phyloP scores from a whole-genome alignment of 306 rosid genomes.

The Vigna mungo region DNA sequence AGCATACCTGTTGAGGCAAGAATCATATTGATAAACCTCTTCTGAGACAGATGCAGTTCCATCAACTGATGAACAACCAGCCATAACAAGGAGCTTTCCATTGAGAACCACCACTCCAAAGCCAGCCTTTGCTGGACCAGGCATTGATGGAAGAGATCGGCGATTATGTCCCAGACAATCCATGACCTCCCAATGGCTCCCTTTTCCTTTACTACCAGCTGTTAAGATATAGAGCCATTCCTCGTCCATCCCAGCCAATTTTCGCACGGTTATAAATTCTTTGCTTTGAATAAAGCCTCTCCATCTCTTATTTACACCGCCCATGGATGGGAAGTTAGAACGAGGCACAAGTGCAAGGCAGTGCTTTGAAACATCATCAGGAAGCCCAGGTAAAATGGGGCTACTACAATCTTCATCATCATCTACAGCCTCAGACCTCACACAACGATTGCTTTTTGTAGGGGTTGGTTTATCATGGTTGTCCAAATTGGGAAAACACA shows the following conservation, averaged over 20 bases:
- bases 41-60: conserved; percentile 64
- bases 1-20: conserved; percentile 75
- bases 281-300: conserved; percentile 80
- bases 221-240: conserved; percentile 94
- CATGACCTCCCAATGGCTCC: conserved; percentile 91
- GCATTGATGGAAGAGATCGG: conserved; percentile 76
- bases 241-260: conserved; percentile 79
- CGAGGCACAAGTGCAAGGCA: conserved; percentile 97
- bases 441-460: conserved; percentile 52
- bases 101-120: conserved; percentile 80
- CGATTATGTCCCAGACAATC: conserved; percentile 71
- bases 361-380: conserved; percentile 88
- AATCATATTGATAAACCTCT: conserved; percentile 81
- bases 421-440: conserved; percentile 49
- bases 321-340: conserved; percentile 69
- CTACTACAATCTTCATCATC: conserved; percentile 49
- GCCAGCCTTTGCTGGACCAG: conserved; percentile 73
- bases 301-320: conserved; percentile 87
- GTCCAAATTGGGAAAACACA: conserved; percentile 61
- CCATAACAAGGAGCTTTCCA: conserved; percentile 93
- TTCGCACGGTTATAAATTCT: conserved; percentile 73
- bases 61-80: conserved; percentile 65
- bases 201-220: conserved; percentile 61
- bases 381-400: conserved; percentile 77
- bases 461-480: conserved; percentile 51